Conservation (phyloP, 805 yeast genomes). For the Nakazawaea wyomingensis region DNA sequence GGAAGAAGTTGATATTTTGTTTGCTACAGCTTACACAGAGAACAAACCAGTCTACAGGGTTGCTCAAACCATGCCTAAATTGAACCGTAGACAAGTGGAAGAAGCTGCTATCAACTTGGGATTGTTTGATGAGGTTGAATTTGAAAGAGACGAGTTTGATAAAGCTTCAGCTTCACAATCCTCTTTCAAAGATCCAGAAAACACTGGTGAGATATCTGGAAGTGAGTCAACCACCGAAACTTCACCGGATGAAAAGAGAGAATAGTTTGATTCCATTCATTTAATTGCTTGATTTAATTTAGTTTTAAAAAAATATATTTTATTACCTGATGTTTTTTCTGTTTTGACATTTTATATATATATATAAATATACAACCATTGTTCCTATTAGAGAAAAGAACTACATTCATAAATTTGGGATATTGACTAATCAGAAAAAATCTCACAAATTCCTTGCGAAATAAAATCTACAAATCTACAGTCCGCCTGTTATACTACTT, state of each 20-base stretch:
- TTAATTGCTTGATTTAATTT: background rate
- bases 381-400: no score
- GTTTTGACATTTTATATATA: no score
- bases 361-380: no score
- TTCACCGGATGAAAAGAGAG: background rate
- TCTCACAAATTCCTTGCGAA: no score
- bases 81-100: slow-evolving; percentile 53
- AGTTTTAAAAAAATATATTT: background rate
- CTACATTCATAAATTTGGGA: no score
- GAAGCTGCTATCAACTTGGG: slow-evolving; percentile 56
- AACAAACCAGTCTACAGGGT: slow-evolving; percentile 56
- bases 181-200: slow-evolving; percentile 7
- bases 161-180: slow-evolving; percentile 13
- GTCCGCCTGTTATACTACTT: no score
- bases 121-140: slow-evolving; percentile 26
- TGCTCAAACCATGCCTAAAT: slow-evolving; percentile 57
- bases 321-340: no score
- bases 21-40: slow-evolving; percentile 54
- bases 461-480: no score
- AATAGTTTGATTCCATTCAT: no score
- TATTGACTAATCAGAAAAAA: no score
- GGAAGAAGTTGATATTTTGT: slow-evolving; percentile 71
- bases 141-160: slow-evolving; percentile 11
- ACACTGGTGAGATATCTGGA: slow-evolving; percentile 3
- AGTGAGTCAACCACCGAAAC: background rate